phyloP scores from a whole-genome alignment of 805 yeast species.

The Yamadazyma sp. region DNA sequence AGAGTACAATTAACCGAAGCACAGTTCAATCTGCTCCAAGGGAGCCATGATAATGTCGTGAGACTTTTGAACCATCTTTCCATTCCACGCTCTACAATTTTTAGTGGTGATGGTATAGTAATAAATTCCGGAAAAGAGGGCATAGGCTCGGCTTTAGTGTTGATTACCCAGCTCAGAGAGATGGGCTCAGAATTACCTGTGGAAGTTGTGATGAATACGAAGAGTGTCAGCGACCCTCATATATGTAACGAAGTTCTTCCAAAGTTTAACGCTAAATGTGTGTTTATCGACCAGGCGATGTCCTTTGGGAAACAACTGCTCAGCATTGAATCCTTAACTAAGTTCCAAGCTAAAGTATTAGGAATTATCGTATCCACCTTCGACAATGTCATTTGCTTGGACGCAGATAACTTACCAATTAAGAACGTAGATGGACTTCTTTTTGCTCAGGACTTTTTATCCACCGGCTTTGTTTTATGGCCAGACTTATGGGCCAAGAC shows the following conservation, averaged over 20 bases:
- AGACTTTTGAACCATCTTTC: conserved; percentile 23
- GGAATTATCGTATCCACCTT: conserved; percentile 35
- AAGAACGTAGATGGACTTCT: conserved; percentile 29
- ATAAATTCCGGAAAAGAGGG: conserved; percentile 28
- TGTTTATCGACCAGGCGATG: conserved; percentile 24
- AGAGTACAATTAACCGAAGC: conserved; percentile 9
- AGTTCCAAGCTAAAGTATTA: conserved; percentile 30
- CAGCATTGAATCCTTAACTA: conserved; percentile 10
- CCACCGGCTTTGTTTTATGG: conserved; percentile 33
- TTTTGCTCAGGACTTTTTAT: conserved; percentile 23
- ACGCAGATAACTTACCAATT: conserved; percentile 35
- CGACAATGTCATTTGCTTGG: conserved; percentile 32
- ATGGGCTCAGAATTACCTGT: conserved; percentile 34
- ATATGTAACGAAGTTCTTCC: conserved; percentile 29
- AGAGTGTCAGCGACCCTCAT: conserved; percentile 23
- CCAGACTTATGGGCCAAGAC: conserved; percentile 38
- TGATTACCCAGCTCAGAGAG: conserved; percentile 30
- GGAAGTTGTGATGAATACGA: conserved; percentile 30
- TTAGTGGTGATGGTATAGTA: conserved; percentile 35
- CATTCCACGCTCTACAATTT: conserved; percentile 25
- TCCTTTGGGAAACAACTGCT: background rate
- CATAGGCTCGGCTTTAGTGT: conserved; percentile 29
- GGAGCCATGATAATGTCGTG: conserved; percentile 28
- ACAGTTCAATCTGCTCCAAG: conserved; percentile 22
- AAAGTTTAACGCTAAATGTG: conserved; percentile 25